Base-by-base conservation (phyloP, 2,329 filamentous ascomycete genomes). In the Ophiocordyceps unilateralis region DNA sequence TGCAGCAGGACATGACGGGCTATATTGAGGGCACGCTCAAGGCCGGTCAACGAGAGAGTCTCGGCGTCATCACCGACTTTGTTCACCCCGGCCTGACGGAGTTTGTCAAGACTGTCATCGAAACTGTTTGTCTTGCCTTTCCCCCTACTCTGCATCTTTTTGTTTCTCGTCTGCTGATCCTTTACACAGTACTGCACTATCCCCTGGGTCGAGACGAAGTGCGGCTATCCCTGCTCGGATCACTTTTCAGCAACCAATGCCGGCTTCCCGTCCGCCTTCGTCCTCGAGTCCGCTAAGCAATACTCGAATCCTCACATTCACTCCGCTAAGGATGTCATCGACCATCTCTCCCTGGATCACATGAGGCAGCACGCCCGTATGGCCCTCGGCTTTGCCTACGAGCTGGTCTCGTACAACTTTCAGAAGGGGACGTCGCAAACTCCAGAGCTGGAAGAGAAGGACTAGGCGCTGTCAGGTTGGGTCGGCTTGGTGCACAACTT, bases 1-100 rank as follows among this genome's bases (percentile, higher is more conserved):
- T 96, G 43, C 89, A 96, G 66, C 89, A 96, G 63, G 89, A 96
- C 62, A 96, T 96, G 89, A 93, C 86, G 1, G 89, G 89, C 17
- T 95, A 82, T 58, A 74, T 87, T 5, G 77, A 88, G 58, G 80
- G 79, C 54, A 93, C 87, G 0, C 65, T 91, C 19, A 83, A 91
- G 50, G 81, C 84, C 3, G 87, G 87, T 46, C 71, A 84, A 60
- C 73, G 78, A 5, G 89, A 95, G 68, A 81, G 78, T 39, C 83
- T 96, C 3, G 89, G 89, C 38, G 84, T 96, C 42, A 93, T 96
- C 54, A 87, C 83, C 5, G 89, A 96, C 62, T 95, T 73, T 53
- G 89, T 96, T 39, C 83, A 95, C 58, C 67, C 78, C 2, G 78
- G 72, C 43, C 68, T 96, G 51, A 96, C 89, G 5, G 69, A 73